Percentiles rank a stretch among this genome's conserved stretches.
phyloP scores from a whole-genome alignment of 768 basidiomycete species.

The Termitomyces titanicus region DNA sequence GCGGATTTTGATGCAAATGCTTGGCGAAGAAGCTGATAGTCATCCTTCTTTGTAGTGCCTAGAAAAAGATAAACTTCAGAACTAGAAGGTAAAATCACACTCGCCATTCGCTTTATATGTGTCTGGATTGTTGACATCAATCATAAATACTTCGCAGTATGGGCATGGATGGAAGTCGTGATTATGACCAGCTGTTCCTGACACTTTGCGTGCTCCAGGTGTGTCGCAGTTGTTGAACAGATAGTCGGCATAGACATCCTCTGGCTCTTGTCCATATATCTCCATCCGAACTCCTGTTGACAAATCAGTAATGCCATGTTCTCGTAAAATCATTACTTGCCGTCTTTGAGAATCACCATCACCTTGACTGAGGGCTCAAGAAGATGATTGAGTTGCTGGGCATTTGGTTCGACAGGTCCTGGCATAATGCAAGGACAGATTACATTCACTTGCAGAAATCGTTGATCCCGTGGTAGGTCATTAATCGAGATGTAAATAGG shows the following conservation, averaged over 20 bases:
- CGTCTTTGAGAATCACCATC: background rate
- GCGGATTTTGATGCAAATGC: background rate
- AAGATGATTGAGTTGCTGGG: background rate
- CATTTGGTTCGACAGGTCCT: background rate
- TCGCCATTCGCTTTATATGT: background rate
- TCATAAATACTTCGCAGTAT: background rate
- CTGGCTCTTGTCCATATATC: background rate
- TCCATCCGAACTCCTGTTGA: background rate
- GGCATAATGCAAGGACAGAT: background rate
- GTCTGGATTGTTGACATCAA: background rate
- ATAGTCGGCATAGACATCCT: background rate
- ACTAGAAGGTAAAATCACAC: background rate
- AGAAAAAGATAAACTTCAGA: background rate
- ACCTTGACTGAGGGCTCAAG: too few relatives aligned
- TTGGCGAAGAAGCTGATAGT: background rate
- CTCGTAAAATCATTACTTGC: background rate
- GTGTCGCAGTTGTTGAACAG: background rate
- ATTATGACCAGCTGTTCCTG: background rate
- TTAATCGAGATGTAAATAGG: background rate
- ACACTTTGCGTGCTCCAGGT: background rate
- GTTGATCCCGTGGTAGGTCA: background rate
- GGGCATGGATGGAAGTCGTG: background rate
- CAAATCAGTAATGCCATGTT: background rate
- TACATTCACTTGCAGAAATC: background rate
- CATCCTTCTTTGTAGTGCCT: background rate